A percentile compares a stretch with the other conserved stretches of the same genome.
These are phyloP conservation scores for Ensete glaucum DNA, from an alignment of 176 grass and related monocot genomes.

Conservation along the genomic window DNA sequence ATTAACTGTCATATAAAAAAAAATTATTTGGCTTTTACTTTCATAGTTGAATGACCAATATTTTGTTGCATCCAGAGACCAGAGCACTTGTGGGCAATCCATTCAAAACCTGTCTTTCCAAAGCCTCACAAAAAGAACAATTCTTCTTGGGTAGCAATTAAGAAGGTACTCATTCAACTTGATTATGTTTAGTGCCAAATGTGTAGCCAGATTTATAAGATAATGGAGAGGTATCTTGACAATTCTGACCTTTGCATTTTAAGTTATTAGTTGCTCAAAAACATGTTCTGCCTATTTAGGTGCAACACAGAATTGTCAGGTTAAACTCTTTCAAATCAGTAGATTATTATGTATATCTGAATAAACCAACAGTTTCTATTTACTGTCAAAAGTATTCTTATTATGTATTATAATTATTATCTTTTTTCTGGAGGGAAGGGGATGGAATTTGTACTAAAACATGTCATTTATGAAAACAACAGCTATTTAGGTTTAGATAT, in stretches of 20 bases:
- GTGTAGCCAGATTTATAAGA: background rate
- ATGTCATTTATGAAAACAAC: too few relatives aligned
- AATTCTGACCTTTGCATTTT: background rate
- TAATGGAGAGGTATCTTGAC: background rate
- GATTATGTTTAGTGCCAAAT: background rate
- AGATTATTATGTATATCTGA: too few relatives aligned
- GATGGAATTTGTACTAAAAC: too few relatives aligned
- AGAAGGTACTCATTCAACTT: slow-evolving; percentile 46
- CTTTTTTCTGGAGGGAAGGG: too few relatives aligned
- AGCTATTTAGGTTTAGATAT: too few relatives aligned
- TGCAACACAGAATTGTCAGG: too few relatives aligned
- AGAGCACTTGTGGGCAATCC: slow-evolving; percentile 74
- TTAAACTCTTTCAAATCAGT: too few relatives aligned
- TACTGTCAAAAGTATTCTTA: too few relatives aligned
- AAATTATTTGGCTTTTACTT: slow-evolving; percentile 1
- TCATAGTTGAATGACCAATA: slow-evolving; percentile 14
- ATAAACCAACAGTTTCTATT: too few relatives aligned
- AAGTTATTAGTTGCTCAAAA: background rate
- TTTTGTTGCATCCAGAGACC: slow-evolving; percentile 58
- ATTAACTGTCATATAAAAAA: background rate
- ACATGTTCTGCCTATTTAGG: too few relatives aligned
- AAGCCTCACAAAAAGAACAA: slow-evolving; percentile 89
- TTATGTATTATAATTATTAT: too few relatives aligned
- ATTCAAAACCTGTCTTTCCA: slow-evolving; percentile 67
- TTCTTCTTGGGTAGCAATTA: slow-evolving; percentile 77